Base-by-base conservation (phyloP, 2,329 filamentous ascomycete species). In the Lecanicillium sp. region DNA sequence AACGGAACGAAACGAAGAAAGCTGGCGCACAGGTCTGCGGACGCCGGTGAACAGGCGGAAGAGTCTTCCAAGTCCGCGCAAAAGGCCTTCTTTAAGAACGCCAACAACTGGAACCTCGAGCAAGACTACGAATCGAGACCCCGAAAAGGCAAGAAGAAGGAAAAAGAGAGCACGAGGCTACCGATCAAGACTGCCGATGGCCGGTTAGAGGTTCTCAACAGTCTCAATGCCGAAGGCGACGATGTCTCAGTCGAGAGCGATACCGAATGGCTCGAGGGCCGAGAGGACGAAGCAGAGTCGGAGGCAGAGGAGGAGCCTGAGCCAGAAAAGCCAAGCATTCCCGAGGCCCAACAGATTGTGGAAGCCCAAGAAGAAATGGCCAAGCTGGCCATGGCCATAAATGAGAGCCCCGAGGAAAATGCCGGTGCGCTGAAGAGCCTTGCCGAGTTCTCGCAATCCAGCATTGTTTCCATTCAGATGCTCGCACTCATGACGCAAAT, bases 351-450 rank as follows among this genome's bases (percentile, higher is more conserved):
- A 53, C 86, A 95, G 60, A 84, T 98, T 36, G 52, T 86, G 17
- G 77, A 84, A 45, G 88, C 89, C 9, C 94, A 98, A 59, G 92
- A 97, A 57, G 89, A 97, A 54, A 66, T 98, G 41, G 90, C 92
- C 15, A 81, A 82, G 51, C 76, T 94, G 44, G 92, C 89, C 3
- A 72, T 74, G 34, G 66, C 81, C 37, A 73, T 98, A 53, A 96
- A 92, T 52, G 89, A 97, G 58, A 82, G 92, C 45, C 92, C 92
- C 0, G 94, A 98, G 57, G 90, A 96, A 57, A 81, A 98, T 58
- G 75, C 83, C 29, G 79, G 79, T 31, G 77, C 81, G 15, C 82
- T 97, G 66, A 89, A 86, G 58, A 75, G 77, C 4, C 66, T 97
- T 51, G 81, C 81, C 22, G 77, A 84, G 51, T 77, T 94, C 49